phyloP scores from a whole-genome alignment of 2,329 filamentous ascomycete species.

The Acrocalymma vagum region DNA sequence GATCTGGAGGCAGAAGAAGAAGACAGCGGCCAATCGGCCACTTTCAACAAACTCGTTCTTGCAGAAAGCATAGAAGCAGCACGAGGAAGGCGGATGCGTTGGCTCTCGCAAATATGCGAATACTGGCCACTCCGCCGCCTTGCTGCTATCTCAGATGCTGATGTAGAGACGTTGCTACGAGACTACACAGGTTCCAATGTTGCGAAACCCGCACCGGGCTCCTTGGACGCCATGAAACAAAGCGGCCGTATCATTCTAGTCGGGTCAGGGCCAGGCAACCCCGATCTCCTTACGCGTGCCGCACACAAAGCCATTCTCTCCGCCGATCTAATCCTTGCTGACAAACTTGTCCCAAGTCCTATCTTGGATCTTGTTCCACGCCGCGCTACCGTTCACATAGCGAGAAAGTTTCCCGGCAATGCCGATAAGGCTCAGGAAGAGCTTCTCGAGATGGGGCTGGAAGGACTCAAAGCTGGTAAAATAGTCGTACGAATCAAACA shows the following conservation, averaged over 20 bases:
- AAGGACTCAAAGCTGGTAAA: constrained; percentile 73
- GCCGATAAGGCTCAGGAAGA: constrained; percentile 93
- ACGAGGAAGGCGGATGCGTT: constrained; percentile 85
- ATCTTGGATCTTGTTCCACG: constrained; percentile 91
- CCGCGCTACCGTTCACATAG: constrained; percentile 87
- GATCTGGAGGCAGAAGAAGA: constrained; percentile 63
- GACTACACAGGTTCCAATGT: constrained; percentile 66
- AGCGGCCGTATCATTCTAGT: constrained; percentile 83
- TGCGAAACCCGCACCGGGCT: constrained; percentile 29
- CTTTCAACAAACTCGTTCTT: constrained; percentile 83
- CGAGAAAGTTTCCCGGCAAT: constrained; percentile 97
- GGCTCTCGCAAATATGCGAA: constrained; percentile 96
- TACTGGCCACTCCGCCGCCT: constrained; percentile 93
- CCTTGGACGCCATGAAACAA: constrained; percentile 35
- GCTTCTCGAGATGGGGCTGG: constrained; percentile 79
- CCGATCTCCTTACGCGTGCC: constrained; percentile 85
- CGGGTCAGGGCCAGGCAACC: constrained; percentile 91
- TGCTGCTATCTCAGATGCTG: constrained; percentile 79
- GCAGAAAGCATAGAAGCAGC: constrained; percentile 77
- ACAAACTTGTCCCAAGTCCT: constrained; percentile 84
- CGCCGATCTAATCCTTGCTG: constrained; percentile 82
- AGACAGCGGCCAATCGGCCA: constrained; percentile 76
- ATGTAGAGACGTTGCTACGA: constrained; percentile 78
- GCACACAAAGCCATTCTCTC: constrained; percentile 78
- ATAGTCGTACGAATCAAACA: constrained; percentile 92